phyloP scores from a whole-genome alignment of 2,329 filamentous ascomycete species.

The Pseudogymnoascus sp. region DNA sequence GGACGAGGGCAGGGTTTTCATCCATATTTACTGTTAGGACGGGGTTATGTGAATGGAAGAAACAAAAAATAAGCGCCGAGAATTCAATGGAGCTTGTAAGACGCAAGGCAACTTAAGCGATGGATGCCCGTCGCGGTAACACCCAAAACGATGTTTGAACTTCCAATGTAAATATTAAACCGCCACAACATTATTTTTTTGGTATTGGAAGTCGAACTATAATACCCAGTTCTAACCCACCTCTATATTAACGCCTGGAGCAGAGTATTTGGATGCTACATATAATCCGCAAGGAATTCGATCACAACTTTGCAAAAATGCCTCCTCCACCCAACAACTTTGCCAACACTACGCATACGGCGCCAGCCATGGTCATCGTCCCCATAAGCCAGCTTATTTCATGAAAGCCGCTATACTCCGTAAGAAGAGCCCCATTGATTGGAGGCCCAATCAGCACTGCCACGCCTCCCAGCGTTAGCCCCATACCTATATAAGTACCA shows the following conservation, averaged over 20 bases:
- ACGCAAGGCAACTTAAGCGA: constrained; percentile 1
- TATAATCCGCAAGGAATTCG: neutral
- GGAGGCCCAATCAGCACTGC: constrained; percentile 60
- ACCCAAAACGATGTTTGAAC: neutral
- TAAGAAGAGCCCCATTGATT: constrained; percentile 56
- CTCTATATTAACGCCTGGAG: neutral
- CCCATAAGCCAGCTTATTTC: constrained; percentile 23
- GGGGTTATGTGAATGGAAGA: neutral
- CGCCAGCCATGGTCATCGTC: constrained; percentile 19
- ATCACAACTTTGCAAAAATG: constrained; percentile 1
- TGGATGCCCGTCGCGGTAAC: neutral
- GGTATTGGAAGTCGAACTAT: neutral
- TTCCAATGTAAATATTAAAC: neutral
- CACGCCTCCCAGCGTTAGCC: constrained; percentile 55
- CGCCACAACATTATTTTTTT: neutral
- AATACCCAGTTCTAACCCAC: neutral
- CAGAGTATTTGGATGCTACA: neutral
- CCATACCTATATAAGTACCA: constrained; percentile 60
- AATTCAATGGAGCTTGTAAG: neutral
- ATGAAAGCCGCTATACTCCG: constrained; percentile 37
- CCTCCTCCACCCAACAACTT: constrained; percentile 6
- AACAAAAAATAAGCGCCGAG: neutral
- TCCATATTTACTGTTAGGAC: neutral
- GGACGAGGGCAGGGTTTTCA: neutral
- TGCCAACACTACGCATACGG: constrained; percentile 3